A percentile compares a stretch with the other conserved stretches of the same genome.
Evolutionary conservation across 257 asterid species (phyloP).

Genomic region (Przewalskia tangutica): DNA sequence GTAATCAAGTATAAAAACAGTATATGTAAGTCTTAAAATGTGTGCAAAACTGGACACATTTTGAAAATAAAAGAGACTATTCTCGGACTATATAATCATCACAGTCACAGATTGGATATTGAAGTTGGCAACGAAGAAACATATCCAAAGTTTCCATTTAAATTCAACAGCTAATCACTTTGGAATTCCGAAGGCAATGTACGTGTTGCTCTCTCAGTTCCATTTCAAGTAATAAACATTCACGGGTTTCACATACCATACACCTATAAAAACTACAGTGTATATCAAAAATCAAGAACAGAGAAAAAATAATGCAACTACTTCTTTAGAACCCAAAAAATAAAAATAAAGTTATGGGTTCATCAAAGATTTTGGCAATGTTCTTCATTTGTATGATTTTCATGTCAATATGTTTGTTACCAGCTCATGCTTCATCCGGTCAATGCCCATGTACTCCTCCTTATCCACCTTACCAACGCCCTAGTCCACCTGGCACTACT

Average conservation of each 20-base stretch:
- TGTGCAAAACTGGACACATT: slow-evolving; percentile 2
- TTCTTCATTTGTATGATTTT: slow-evolving; percentile 42
- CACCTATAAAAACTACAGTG: slow-evolving; percentile 29
- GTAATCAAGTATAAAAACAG: background rate
- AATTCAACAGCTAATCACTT: slow-evolving; percentile 11
- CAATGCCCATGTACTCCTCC: slow-evolving; percentile 37
- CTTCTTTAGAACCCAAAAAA: background rate
- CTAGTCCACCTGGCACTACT: slow-evolving; percentile 33
- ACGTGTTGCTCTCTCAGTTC: background rate
- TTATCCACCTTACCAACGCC: slow-evolving; percentile 46
- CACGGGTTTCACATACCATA: slow-evolving; percentile 44
- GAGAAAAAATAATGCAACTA: background rate
- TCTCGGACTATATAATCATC: slow-evolving; percentile 37
- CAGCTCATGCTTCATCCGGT: slow-evolving; percentile 39
- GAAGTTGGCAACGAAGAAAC: slow-evolving; percentile 32
- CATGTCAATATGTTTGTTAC: slow-evolving; percentile 42
- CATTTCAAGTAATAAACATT: slow-evolving; percentile 5
- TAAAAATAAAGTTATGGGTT: slow-evolving; percentile 17
- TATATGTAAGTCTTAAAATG: background rate
- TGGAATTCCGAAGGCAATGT: background rate
- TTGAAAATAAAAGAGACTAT: slow-evolving; percentile 8
- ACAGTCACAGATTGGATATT: slow-evolving; percentile 51
- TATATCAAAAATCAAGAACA: background rate
- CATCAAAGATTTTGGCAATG: slow-evolving; percentile 30
- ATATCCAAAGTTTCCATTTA: slow-evolving; percentile 29